phyloP scores from a whole-genome alignment of 73 alveolate genomes.

The Paramecium caudatum region DNA sequence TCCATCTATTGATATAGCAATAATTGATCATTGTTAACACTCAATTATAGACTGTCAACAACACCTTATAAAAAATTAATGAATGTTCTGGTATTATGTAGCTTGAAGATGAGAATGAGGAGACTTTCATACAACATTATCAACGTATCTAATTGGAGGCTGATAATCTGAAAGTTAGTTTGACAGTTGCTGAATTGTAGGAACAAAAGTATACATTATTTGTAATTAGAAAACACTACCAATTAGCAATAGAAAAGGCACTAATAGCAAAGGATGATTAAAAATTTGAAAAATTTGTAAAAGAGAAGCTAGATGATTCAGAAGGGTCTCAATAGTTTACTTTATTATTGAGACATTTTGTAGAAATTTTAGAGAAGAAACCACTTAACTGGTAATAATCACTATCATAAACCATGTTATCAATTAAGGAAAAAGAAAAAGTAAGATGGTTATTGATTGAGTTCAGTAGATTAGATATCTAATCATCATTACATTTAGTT shows the following conservation, averaged over 20 bases:
- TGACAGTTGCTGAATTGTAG: neutral
- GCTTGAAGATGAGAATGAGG: neutral
- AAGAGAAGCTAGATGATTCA: neutral
- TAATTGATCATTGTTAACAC: neutral
- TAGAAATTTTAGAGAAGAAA: neutral
- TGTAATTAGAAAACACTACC: neutral
- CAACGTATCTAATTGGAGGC: neutral
- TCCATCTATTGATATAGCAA: neutral
- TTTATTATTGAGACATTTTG: neutral
- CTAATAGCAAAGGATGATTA: neutral
- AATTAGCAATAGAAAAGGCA: neutral
- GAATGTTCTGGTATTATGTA: neutral
- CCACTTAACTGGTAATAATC: neutral
- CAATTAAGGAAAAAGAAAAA: conserved; percentile 2
- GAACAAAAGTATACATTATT: conserved; percentile 2
- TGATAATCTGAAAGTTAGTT: neutral
- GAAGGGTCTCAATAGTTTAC: conserved; percentile 18
- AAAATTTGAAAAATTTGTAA: neutral
- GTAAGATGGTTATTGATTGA: neutral
- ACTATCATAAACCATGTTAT: neutral
- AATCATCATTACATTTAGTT: neutral
- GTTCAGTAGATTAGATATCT: neutral
- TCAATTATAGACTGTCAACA: neutral
- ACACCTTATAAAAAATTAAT: neutral
- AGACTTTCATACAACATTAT: neutral